Conservation (phyloP, 352 stramenopile genomes). For the Phytopythium vexans region DNA sequence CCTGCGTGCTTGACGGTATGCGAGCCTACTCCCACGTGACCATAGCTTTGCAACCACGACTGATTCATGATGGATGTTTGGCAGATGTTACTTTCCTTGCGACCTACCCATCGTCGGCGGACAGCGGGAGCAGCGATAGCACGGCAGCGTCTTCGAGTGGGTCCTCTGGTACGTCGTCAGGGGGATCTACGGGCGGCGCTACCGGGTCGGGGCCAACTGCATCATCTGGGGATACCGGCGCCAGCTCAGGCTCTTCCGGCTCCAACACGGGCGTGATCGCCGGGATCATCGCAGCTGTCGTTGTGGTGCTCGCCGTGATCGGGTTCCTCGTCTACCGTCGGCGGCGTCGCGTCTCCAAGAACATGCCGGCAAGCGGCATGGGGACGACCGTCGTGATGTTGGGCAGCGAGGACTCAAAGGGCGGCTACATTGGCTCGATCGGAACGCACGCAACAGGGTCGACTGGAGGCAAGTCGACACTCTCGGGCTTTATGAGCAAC, state of each 20-base stretch:
- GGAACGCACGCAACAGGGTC: not conserved
- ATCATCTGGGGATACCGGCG: slow-evolving; percentile 8
- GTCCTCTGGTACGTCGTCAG: too few relatives aligned
- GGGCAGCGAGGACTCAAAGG: too few relatives aligned
- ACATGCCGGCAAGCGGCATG: not conserved
- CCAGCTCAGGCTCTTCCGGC: slow-evolving; percentile 8
- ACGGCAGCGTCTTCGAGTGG: too few relatives aligned
- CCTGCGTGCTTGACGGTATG: slow-evolving; percentile 30
- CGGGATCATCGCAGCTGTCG: slow-evolving; percentile 13
- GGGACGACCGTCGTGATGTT: too few relatives aligned
- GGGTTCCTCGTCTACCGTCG: slow-evolving; percentile 25
- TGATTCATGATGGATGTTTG: too few relatives aligned
- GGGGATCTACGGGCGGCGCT: too few relatives aligned
- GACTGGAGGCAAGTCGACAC: slow-evolving; percentile 14
- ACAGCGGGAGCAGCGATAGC: not conserved
- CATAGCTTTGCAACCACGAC: too few relatives aligned
- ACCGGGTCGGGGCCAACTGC: too few relatives aligned
- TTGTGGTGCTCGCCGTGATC: slow-evolving; percentile 15
- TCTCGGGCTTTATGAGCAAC: slow-evolving; percentile 25
- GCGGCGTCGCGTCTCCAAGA: slow-evolving; percentile 1
- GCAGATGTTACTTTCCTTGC: slow-evolving; percentile 24
- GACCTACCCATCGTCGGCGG: slow-evolving; percentile 15
- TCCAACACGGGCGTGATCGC: slow-evolving; percentile 17
- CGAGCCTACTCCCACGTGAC: too few relatives aligned
- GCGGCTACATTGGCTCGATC: not conserved